phyloP scores from a whole-genome alignment of 768 basidiomycete species.

The Dioszegia aurantiaca region DNA sequence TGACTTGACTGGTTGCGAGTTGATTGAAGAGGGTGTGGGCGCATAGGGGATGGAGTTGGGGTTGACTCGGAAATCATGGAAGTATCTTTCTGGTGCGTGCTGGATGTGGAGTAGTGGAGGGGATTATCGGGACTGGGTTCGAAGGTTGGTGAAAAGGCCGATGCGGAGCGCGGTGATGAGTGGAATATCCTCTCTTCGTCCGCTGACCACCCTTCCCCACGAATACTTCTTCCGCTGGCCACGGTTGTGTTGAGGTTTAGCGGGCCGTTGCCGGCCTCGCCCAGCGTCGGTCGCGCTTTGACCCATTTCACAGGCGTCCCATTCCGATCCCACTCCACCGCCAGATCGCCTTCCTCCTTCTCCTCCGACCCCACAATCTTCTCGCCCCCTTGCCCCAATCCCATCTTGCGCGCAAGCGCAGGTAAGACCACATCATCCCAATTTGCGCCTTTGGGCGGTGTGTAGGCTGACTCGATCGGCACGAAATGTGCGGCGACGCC shows the following conservation, averaged over 20 bases:
- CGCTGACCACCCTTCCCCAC: neutral
- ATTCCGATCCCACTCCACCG: slow-evolving; percentile 47
- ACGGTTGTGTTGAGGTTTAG: neutral
- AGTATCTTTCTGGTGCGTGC: neutral
- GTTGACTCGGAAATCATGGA: neutral
- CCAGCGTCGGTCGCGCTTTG: slow-evolving; percentile 12
- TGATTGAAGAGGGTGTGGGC: neutral
- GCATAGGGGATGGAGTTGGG: neutral
- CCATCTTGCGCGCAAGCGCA: slow-evolving; percentile 43
- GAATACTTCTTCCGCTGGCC: slow-evolving; percentile 1
- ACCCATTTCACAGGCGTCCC: slow-evolving; percentile 43
- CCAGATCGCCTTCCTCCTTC: slow-evolving; percentile 39
- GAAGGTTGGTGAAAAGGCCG: slow-evolving; percentile 38
- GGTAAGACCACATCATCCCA: slow-evolving; percentile 48
- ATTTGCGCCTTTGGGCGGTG: slow-evolving; percentile 42
- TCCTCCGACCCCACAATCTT: slow-evolving; percentile 3
- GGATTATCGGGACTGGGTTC: slow-evolving; percentile 41
- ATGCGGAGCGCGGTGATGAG: slow-evolving; percentile 10
- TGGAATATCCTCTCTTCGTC: neutral
- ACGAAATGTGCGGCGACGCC: slow-evolving; percentile 47
- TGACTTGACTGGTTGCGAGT: too few species aligned
- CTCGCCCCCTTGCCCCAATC: slow-evolving; percentile 6
- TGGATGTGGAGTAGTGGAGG: slow-evolving; percentile 6
- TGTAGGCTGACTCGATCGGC: slow-evolving; percentile 37
- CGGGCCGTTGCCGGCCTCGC: neutral